Conservation (phyloP, 257 asterid genomes). For the Cynanchum wilfordii region DNA sequence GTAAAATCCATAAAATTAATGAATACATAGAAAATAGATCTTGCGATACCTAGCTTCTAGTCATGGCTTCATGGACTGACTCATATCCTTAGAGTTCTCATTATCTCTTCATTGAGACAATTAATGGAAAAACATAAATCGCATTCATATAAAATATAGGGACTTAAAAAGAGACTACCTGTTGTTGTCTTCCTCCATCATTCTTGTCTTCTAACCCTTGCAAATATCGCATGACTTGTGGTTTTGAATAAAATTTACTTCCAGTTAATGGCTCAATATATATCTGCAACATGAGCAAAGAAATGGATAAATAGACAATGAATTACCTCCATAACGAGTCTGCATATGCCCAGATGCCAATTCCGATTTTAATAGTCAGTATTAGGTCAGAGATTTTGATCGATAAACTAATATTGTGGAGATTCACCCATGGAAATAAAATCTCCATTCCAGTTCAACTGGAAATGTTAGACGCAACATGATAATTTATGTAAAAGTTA, state of each 20-base stretch:
- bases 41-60: not conserved
- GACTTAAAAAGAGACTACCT: slow-evolving; percentile 20
- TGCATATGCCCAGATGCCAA: not conserved
- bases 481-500: not conserved
- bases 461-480: not conserved
- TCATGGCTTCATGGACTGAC: not conserved
- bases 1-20: not conserved
- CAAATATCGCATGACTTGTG: slow-evolving; percentile 43
- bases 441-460: not conserved
- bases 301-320: not conserved
- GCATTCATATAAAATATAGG: slow-evolving; percentile 3
- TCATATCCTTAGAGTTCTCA: not conserved
- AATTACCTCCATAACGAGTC: not conserved
- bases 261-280: slow-evolving; percentile 48
- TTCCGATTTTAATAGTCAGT: not conserved
- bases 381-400: slow-evolving; percentile 5
- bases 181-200: slow-evolving; percentile 19
- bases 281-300: slow-evolving; percentile 34
- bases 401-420: not conserved
- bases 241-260: slow-evolving; percentile 49
- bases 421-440: not conserved
- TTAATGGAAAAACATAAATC: not conserved
- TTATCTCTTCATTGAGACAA: not conserved
- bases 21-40: not conserved
- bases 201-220: slow-evolving; percentile 20